phyloP scores from a whole-genome alignment of 164 flowering plant genomes.

The Buxus sempervirens region DNA sequence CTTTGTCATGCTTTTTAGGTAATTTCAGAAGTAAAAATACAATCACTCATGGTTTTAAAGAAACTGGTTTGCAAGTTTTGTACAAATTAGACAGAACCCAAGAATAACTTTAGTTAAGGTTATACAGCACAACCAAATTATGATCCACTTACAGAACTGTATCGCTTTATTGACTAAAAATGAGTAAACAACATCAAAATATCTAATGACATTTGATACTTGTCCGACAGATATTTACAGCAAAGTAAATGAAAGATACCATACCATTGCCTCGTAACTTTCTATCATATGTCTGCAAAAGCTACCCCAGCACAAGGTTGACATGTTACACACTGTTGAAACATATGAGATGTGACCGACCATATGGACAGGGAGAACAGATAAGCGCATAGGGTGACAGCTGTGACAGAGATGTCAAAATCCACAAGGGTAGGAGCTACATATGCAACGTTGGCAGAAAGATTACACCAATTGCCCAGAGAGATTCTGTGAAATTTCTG shows the following conservation, averaged over 20 bases:
- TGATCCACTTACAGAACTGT: neutral
- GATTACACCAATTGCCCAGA: neutral
- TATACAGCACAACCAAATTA: neutral
- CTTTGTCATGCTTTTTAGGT: neutral
- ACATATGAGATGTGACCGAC: neutral
- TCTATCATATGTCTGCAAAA: neutral
- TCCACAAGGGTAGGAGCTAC: neutral
- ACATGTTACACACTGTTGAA: neutral
- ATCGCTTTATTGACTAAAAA: neutral
- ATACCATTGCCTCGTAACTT: neutral
- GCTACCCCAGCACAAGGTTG: neutral
- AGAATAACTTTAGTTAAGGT: neutral
- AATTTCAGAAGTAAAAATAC: neutral
- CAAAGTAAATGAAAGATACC: neutral
- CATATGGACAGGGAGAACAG: neutral
- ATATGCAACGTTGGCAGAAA: neutral
- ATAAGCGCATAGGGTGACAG: neutral
- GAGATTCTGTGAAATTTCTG: neutral
- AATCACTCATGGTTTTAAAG: neutral
- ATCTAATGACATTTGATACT: neutral
- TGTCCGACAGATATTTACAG: neutral
- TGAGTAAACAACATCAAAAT: neutral
- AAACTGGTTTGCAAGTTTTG: neutral
- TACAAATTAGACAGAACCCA: neutral
- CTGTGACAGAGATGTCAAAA: neutral